Conservation (phyloP, 1,139 yeast species). For the Geotrichum australiense region DNA sequence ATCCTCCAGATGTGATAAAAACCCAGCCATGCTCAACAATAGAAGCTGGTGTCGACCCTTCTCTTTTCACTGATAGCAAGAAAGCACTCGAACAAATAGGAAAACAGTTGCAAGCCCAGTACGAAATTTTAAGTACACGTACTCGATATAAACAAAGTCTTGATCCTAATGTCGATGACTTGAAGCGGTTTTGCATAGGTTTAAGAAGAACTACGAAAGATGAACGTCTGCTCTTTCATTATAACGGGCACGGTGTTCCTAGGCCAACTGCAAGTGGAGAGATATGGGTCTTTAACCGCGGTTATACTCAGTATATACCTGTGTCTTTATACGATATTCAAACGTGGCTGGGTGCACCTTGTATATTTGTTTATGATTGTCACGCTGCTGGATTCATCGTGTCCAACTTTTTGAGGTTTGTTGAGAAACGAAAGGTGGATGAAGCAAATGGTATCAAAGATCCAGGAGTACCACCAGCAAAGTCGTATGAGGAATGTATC, state of each 20-base stretch:
- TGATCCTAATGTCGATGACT: slow-evolving; percentile 95
- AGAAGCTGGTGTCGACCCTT: slow-evolving; percentile 93
- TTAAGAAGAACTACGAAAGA: slow-evolving; percentile 87
- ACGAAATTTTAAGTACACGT: slow-evolving; percentile 79
- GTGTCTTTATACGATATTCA: slow-evolving; percentile 88
- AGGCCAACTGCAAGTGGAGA: slow-evolving; percentile 97
- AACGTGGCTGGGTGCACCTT: slow-evolving; percentile 97
- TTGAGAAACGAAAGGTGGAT: slow-evolving; percentile 83
- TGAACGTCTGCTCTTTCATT: slow-evolving; percentile 77
- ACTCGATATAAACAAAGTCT: slow-evolving; percentile 85
- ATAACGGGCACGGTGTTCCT: slow-evolving; percentile 98
- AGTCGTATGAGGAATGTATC: slow-evolving; percentile 77
- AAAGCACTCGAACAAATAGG: slow-evolving; percentile 92
- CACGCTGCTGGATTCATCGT: slow-evolving; percentile 93
- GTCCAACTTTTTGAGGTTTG: slow-evolving; percentile 81
- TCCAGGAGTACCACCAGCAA: slow-evolving; percentile 42
- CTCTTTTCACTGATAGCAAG: slow-evolving; percentile 74
- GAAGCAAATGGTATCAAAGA: slow-evolving; percentile 42
- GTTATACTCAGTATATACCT: slow-evolving; percentile 95
- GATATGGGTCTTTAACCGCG: slow-evolving; percentile 96
- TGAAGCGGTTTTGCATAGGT: slow-evolving; percentile 84
- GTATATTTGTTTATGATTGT: slow-evolving; percentile 90
- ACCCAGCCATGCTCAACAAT: slow-evolving; percentile 90
- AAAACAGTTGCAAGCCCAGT: slow-evolving; percentile 76
- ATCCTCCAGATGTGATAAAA: slow-evolving; percentile 93